Evolutionary conservation across 2,329 filamentous ascomycete species (phyloP).

Genomic region (Stachybotrys chlorohalonatus): DNA sequence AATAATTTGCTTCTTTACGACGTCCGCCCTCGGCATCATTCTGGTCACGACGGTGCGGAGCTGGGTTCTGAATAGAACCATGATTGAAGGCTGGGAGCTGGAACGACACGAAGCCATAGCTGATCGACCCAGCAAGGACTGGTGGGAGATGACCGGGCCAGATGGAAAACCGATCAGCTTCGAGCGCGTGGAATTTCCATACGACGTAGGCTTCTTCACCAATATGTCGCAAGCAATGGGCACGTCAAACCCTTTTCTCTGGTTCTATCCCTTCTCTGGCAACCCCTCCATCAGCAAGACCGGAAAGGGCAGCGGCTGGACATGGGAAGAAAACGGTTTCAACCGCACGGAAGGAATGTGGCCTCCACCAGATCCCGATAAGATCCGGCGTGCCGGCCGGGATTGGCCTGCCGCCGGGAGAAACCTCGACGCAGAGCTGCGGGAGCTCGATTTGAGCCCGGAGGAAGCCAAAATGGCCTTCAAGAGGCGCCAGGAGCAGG

Average conservation of each 20-base stretch:
- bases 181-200: conserved; percentile 67
- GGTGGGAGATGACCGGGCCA: conserved; percentile 29
- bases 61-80: conserved; percentile 62
- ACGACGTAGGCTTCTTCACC: conserved; percentile 65
- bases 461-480: conserved; percentile 42
- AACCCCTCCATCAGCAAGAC: conserved; percentile 32
- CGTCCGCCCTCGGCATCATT: conserved; percentile 56
- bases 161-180: conserved; percentile 37
- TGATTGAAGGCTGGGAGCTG: conserved; percentile 72
- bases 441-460: conserved; percentile 24
- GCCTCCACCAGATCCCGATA: conserved; percentile 57
- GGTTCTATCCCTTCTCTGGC: conserved; percentile 60
- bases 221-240: conserved; percentile 75
- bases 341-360: conserved; percentile 54
- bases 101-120: conserved; percentile 53
- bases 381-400: conserved; percentile 33
- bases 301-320: conserved; percentile 40
- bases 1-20: conserved; percentile 47
- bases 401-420: conserved; percentile 29
- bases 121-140: conserved; percentile 34
- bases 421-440: conserved; percentile 22
- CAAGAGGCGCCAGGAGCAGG: conserved; percentile 36
- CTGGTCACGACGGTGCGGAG: conserved; percentile 52
- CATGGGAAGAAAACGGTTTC: conserved; percentile 68
- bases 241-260: conserved; percentile 52